These are phyloP conservation scores for Cordyceps javanica DNA, from an alignment of 2,329 filamentous ascomycete genomes.

Conservation along the genomic window DNA sequence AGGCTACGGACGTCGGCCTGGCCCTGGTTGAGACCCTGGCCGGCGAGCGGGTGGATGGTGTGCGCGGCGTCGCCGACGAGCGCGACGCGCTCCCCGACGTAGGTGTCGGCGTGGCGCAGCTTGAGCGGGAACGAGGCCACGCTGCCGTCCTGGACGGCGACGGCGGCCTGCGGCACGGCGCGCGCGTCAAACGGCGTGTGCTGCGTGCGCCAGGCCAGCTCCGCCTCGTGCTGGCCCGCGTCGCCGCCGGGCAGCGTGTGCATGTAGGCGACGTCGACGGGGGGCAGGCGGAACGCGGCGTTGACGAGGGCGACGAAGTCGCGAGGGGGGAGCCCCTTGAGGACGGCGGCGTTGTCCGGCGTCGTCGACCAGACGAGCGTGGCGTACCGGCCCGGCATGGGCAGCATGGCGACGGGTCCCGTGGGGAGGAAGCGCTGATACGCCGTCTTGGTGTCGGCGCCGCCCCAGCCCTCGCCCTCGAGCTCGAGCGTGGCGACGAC, in stretches of 20 bases:
- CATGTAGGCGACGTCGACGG: slow-evolving; percentile 78
- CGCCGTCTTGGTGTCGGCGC: slow-evolving; percentile 60
- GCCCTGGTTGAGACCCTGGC: slow-evolving; percentile 90
- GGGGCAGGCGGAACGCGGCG: slow-evolving; percentile 77
- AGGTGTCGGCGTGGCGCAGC: slow-evolving; percentile 89
- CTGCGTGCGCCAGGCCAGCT: slow-evolving; percentile 75
- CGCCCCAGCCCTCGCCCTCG: slow-evolving; percentile 51
- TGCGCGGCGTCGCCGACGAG: slow-evolving; percentile 93
- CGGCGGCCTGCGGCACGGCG: slow-evolving; percentile 58
- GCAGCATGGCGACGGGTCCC: slow-evolving; percentile 85
- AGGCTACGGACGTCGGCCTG: slow-evolving; percentile 83
- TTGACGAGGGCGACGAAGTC: slow-evolving; percentile 89
- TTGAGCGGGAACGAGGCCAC: slow-evolving; percentile 87
- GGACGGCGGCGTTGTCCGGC: slow-evolving; percentile 65
- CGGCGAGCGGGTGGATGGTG: slow-evolving; percentile 88
- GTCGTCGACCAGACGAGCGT: slow-evolving; percentile 95
- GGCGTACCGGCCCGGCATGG: slow-evolving; percentile 74
- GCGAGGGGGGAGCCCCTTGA: slow-evolving; percentile 66
- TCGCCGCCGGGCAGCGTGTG: slow-evolving; percentile 50
- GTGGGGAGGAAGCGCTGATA: slow-evolving; percentile 94
- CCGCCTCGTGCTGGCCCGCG: slow-evolving; percentile 53
- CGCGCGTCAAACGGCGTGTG: slow-evolving; percentile 55
- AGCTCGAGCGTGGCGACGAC: slow-evolving; percentile 84
- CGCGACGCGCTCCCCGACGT: slow-evolving; percentile 83
- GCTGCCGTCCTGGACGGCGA: slow-evolving; percentile 68